Evolutionary conservation across 371 early-diverging fungal species (phyloP), one percentile per base, ranked within the genome.

Genomic region (Rhizopus microsporus): DNA sequence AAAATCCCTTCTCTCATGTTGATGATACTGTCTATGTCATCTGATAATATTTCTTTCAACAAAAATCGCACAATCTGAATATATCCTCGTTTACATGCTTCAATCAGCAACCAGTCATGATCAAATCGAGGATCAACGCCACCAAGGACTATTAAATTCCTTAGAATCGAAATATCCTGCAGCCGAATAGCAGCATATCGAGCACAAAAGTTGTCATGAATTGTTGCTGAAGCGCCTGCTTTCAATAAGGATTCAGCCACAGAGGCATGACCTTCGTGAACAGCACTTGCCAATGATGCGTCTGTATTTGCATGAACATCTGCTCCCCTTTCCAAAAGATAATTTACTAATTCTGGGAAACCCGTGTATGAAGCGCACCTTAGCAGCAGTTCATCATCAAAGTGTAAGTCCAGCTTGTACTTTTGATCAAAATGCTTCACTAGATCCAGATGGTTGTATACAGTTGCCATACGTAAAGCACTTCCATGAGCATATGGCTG

Each of bases 301-400:
- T 74, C 68, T 12, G 63, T 58, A 31, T 61, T 71, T 3, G 68
- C 67, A 58, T 77, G 67, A 0, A 83, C 72, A 59, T 86, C 71
- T 0, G 84, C 84, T 3, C 85, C 87, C 0, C 71, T 56, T 1
- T 82, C 44, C 35, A 91, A 60, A 40, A 47, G 52, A n/a, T 39
- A 56, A 39, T 77, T 62, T 1, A 88, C 88, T n/a, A 80, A 62
- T 10, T 83, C 81, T 7, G 67, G 37, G 44, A 85, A 75, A 0
- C 90, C 92, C 56, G 83, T 77, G 17, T 87, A 66, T 31, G 87
- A 68, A 13, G 78, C 75, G 6, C 64, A 57, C 17, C 78, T 54
- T 16, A 78, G 16, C 23, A 64, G 49, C 3, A 44, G 56, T 37
- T 78, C 78, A 1, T 54, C 40, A 29, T 69, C 50, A 10, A 39